phyloP scores from a whole-genome alignment of 148 eudicot species.

The Salicornia ramosissima region DNA sequence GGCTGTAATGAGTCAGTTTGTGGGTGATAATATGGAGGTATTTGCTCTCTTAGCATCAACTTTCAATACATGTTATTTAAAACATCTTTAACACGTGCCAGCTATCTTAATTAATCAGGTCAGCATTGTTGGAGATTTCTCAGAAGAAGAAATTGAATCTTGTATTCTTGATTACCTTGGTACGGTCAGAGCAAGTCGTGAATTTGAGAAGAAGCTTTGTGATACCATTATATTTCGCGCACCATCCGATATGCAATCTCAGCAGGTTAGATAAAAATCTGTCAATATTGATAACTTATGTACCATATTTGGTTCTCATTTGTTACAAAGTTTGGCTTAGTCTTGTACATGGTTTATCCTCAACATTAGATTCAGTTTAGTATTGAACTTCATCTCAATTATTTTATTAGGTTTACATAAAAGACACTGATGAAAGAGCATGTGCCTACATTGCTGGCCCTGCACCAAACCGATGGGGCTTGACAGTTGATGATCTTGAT shows the following conservation, averaged over 20 bases:
- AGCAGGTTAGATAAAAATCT: constrained; percentile 56
- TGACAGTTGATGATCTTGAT: constrained; percentile 63
- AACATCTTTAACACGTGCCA: background rate
- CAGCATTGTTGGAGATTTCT: constrained; percentile 95
- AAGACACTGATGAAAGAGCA: constrained; percentile 99
- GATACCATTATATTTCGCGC: constrained; percentile 65
- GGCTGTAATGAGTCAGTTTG: constrained; percentile 91
- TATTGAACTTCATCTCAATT: background rate
- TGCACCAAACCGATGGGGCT: constrained; percentile 97
- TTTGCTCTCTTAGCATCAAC: background rate
- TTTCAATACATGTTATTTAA: background rate
- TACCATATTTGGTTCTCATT: background rate
- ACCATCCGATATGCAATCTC: constrained; percentile 70
- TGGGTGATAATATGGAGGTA: constrained; percentile 94
- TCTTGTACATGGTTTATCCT: background rate
- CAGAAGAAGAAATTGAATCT: constrained; percentile 91
- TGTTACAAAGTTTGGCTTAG: background rate
- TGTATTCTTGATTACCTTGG: constrained; percentile 96
- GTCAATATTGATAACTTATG: background rate
- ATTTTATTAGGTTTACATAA: constrained; percentile 62
- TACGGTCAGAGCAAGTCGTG: constrained; percentile 55
- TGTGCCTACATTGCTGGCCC: constrained; percentile 99
- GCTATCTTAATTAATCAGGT: constrained; percentile 43
- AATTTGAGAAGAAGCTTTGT: constrained; percentile 34
- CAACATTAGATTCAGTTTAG: background rate